Base-by-base conservation (phyloP, 1,284 basidiomycete species). In the Ustilago hordei region DNA sequence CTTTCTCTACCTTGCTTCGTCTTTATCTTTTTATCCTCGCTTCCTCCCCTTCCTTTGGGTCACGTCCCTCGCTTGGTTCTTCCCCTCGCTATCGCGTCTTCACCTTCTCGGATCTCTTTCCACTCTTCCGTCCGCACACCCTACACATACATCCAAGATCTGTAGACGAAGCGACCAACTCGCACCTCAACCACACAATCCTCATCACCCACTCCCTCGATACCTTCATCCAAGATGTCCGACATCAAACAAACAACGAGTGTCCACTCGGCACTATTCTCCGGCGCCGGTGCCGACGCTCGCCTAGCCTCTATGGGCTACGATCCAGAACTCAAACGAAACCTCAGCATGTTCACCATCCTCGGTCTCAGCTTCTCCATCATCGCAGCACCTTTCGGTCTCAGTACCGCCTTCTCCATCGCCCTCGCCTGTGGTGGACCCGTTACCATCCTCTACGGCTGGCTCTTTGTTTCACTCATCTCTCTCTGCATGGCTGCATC, bases 381-480 rank as follows among this genome's bases (percentile, higher is more conserved):
- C 81, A 87, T 88, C 82, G 87, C 87, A 17, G 86, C 87, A 8
- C 86, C 87, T 1, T 87, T 87, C 54, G 87, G 88, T 13, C 84
- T 87, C 8, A 83, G 79, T 45, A 88, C 87, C 15, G 87, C 87
- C 17, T 78, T 88, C 41, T 84, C 85, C 47, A 86, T 88, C 54
- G 87, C 88, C 7, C 79, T 89, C 50, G 87, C 86, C 6, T 86
- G 88, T 69, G 88, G 88, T 12, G 76, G 78, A 3, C 69, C 64
- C 19, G 70, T 88, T 48, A 87, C 87, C 3, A 86, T 87, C 70
- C 87, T 88, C 23, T 88, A 79, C 58, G 82, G 82, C 36, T 89
- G 88, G 88, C 81, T 88, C 19, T 83, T 88, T 50, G 87, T 89
- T 5, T 87, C 87, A 9, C 64, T 87, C 54, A 87, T 89, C 48